These are phyloP conservation scores for Panicum hallii DNA, from an alignment of 202 grass and related monocot species.

Conservation along the genomic window DNA sequence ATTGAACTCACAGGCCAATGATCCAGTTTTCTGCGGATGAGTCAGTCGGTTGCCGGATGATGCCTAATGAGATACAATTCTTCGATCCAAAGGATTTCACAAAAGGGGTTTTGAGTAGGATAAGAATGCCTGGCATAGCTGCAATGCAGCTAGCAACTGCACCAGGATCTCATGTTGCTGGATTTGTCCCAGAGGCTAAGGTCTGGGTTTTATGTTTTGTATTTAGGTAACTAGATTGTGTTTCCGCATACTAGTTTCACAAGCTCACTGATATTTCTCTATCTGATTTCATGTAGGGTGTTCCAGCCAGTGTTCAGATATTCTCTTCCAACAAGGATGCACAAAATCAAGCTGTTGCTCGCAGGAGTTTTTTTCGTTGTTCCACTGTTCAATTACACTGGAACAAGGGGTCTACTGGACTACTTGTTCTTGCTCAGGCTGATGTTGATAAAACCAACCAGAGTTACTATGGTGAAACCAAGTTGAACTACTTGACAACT, in stretches of 20 bases:
- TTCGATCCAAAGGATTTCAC: constrained; percentile 88
- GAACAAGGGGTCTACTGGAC: constrained; percentile 77
- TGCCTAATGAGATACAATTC: constrained; percentile 88
- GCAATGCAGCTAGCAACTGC: constrained; percentile 77
- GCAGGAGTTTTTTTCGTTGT: constrained; percentile 91
- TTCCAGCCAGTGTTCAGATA: constrained; percentile 86
- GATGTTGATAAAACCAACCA: constrained; percentile 96
- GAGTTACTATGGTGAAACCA: constrained; percentile 99
- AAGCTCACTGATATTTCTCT: constrained; percentile 1
- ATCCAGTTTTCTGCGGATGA: constrained; percentile 87
- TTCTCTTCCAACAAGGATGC: constrained; percentile 83
- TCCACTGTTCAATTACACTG: constrained; percentile 80
- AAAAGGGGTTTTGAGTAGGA: constrained; percentile 70
- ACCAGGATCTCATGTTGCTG: constrained; percentile 82
- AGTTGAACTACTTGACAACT: constrained; percentile 90
- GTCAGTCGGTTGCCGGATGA: constrained; percentile 83
- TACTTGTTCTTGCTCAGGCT: constrained; percentile 85
- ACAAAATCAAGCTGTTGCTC: constrained; percentile 81
- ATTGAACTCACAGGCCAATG: constrained; percentile 74
- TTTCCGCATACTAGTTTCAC: constrained; percentile 36
- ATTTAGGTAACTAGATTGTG: background rate
- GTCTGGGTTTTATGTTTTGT: constrained; percentile 45
- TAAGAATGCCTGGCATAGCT: constrained; percentile 80
- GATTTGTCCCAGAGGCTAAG: constrained; percentile 85
- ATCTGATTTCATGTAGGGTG: constrained; percentile 57